A percentile compares a stretch with the other conserved stretches of the same genome.
Conservation (phyloP, 2,329 filamentous ascomycete species). For the Eutypella sp. region DNA sequence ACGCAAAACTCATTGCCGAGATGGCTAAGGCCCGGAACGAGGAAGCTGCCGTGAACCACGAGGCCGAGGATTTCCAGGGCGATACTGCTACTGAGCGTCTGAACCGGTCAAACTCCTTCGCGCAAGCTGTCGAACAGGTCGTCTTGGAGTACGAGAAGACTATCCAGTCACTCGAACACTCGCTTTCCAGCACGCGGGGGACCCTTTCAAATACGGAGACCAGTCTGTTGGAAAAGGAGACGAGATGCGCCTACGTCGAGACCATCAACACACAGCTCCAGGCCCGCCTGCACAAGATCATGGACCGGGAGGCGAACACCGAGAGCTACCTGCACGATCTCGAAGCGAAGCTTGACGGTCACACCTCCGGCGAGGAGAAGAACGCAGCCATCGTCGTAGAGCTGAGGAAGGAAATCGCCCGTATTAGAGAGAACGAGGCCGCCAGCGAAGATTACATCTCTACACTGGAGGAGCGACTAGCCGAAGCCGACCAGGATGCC, state of each 20-base stretch:
- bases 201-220: slow-evolving; percentile 83
- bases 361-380: slow-evolving; percentile 88
- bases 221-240: slow-evolving; percentile 84
- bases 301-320: slow-evolving; percentile 86
- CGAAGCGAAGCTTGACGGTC: slow-evolving; percentile 83
- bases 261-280: slow-evolving; percentile 89
- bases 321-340: slow-evolving; percentile 91
- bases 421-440: slow-evolving; percentile 83
- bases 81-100: slow-evolving; percentile 81
- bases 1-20: slow-evolving; percentile 92
- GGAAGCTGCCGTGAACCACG: slow-evolving; percentile 54
- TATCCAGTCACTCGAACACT: slow-evolving; percentile 88
- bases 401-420: slow-evolving; percentile 83
- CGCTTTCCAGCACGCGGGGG: slow-evolving; percentile 79
- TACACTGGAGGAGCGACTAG: slow-evolving; percentile 88
- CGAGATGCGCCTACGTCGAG: slow-evolving; percentile 87
- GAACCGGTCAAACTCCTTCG: slow-evolving; percentile 93
- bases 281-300: slow-evolving; percentile 81
- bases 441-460: slow-evolving; percentile 96
- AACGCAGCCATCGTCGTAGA: slow-evolving; percentile 81
- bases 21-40: slow-evolving; percentile 80
- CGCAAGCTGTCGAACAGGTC: slow-evolving; percentile 91
- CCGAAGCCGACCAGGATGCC: slow-evolving; percentile 91
- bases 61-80: slow-evolving; percentile 58
- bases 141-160: slow-evolving; percentile 98